These are phyloP conservation scores for Colletotrichum sp. DNA, from an alignment of 2,329 filamentous ascomycete genomes.

Conservation along the genomic window DNA sequence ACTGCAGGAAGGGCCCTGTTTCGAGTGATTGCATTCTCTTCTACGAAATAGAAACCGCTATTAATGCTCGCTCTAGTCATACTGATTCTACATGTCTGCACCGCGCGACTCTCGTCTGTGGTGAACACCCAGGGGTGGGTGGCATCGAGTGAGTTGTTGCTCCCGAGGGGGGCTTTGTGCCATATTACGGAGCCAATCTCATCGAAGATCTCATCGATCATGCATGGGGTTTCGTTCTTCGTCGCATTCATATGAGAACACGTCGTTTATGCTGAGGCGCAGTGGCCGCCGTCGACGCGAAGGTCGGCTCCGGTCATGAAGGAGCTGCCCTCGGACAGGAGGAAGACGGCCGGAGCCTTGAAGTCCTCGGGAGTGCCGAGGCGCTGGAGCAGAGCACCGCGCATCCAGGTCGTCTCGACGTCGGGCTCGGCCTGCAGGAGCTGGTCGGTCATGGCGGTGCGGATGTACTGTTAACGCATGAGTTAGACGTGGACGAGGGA, in stretches of 20 bases:
- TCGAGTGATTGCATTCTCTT: not conserved
- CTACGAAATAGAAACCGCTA: not conserved
- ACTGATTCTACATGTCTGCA: not conserved
- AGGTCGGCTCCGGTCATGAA: constrained; percentile 65
- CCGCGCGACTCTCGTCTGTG: not conserved
- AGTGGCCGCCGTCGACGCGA: constrained; percentile 63
- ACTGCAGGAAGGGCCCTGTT: not conserved
- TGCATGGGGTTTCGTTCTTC: not conserved
- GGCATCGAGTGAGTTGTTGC: not conserved
- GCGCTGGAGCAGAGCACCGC: constrained; percentile 56
- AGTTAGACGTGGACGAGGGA: not conserved
- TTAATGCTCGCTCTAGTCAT: not conserved
- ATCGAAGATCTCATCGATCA: not conserved
- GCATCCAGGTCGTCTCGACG: constrained; percentile 59
- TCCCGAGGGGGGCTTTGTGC: not conserved
- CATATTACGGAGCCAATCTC: not conserved
- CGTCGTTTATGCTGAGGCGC: constrained; percentile 35
- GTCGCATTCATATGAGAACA: not conserved
- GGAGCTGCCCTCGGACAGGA: constrained; percentile 59
- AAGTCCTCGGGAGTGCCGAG: constrained; percentile 62
- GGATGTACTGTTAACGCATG: constrained; percentile 40
- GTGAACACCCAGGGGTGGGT: too few species aligned
- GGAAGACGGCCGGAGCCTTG: constrained; percentile 60
- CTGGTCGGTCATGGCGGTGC: constrained; percentile 52
- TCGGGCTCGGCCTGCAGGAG: constrained; percentile 49